Base-by-base conservation (phyloP, 176 grass and related monocot species). In the Tillandsia leiboldiana region DNA sequence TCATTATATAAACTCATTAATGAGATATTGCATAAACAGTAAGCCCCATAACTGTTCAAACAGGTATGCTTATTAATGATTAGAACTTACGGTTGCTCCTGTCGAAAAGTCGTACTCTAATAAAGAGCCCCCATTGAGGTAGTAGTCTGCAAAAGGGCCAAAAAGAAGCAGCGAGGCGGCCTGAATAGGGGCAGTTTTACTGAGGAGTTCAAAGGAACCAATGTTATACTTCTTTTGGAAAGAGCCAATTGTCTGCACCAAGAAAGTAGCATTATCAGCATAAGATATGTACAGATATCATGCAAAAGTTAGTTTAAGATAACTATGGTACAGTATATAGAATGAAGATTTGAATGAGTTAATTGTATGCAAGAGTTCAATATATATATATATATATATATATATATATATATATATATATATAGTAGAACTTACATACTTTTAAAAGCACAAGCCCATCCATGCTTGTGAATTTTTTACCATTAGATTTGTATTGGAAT, bases 191-290 rank as follows among this genome's bases (percentile, higher is more conserved):
- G 90, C 90, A 53, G 95, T 90, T 78, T 88, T 87, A 74, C 87
- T 93, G 29, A 88, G 78, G 51, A 99, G 78, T 87, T 94, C 90
- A 83, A 94, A 94, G 20, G 95, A 99, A 24, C 95, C 90, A 75
- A 99, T 90, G 61, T 87, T 88, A 79, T 99, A 94, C 82, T 99
- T 94, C 68, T 88, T 99, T 75, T 93, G 94, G 68, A 93, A 92
- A 58, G 89, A 90, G 50, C 84, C 89, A 73, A 93, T 93, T 23
- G 94, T 90, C 94, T 99, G 75, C 73, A 77, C 84, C 27, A 74
- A 81, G 13, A 50, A 10, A 48, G 62, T 29, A 52, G 57, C 12
- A 50, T 26, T 15, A 73, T 73, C 11, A 49, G 20, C 11, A 71
- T 14, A 71, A 20, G 48, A 71, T 71, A 71, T 24, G 23, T 20